Conservation (phyloP, 257 asterid species). For the Gardenia jasminoides region DNA sequence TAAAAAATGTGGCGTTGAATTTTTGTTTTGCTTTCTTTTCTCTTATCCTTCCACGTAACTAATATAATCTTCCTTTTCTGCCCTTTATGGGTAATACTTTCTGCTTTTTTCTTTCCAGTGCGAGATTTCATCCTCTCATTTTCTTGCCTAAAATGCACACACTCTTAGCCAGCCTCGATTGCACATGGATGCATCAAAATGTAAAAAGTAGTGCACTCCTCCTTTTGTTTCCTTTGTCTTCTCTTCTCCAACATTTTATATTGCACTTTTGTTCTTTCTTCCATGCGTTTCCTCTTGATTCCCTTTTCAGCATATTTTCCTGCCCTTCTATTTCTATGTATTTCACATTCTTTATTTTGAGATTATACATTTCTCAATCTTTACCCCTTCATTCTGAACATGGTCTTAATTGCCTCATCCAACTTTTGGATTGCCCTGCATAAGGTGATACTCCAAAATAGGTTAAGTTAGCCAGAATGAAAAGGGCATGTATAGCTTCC, state of each 20-base stretch:
- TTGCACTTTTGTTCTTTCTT: neutral
- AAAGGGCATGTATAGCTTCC: neutral
- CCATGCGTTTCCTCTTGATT: neutral
- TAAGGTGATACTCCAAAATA: neutral
- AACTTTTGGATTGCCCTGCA: neutral
- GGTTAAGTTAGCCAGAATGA: neutral
- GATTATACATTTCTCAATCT: neutral
- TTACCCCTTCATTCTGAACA: neutral
- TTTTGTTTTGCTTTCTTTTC: neutral
- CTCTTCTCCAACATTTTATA: neutral
- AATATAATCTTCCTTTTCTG: neutral
- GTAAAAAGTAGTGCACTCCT: too few relatives aligned
- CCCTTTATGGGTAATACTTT: neutral
- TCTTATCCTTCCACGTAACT: neutral
- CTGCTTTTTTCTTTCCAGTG: neutral
- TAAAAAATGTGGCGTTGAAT: neutral
- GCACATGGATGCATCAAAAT: too few relatives aligned
- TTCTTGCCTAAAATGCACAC: neutral
- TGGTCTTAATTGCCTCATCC: neutral
- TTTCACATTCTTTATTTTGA: neutral
- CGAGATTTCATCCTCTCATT: neutral
- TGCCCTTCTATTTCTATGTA: neutral
- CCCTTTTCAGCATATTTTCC: neutral
- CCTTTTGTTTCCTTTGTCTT: too few relatives aligned
- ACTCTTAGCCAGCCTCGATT: neutral